Evolutionary conservation across 1,284 basidiomycete genomes (phyloP).

Genomic region (Anthracocystis panici-leucophaei): DNA sequence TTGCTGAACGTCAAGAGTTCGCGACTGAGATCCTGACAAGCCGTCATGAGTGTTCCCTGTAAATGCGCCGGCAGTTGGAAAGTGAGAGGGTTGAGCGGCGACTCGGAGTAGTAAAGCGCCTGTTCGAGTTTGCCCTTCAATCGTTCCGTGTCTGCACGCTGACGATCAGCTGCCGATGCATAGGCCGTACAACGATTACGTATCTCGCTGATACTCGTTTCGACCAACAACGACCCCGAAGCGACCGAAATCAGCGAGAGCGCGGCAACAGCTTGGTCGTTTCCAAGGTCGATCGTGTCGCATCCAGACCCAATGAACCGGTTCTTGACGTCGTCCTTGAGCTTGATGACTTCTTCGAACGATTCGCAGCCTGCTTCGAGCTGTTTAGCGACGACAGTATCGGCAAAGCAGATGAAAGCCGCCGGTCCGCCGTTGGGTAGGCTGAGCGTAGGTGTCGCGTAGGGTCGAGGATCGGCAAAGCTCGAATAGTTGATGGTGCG

Average conservation of each 20-base stretch:
- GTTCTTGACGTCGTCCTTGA: constrained; percentile 64
- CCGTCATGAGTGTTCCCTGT: constrained; percentile 80
- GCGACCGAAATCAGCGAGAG: constrained; percentile 64
- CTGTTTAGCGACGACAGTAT: constrained; percentile 57
- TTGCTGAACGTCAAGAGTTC: constrained; percentile 69
- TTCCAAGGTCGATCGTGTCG: constrained; percentile 28
- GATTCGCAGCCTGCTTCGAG: constrained; percentile 35
- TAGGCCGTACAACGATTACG: constrained; percentile 33
- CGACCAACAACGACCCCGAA: constrained; percentile 60
- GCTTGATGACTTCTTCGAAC: constrained; percentile 69
- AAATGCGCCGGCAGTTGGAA: constrained; percentile 84
- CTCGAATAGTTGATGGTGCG: constrained; percentile 30
- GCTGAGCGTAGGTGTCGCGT: constrained; percentile 54
- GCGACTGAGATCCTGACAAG: constrained; percentile 77
- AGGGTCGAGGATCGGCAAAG: constrained; percentile 58
- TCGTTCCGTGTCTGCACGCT: constrained; percentile 70
- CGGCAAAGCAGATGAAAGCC: constrained; percentile 61
- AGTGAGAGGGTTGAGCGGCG: constrained; percentile 81
- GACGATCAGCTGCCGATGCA: constrained; percentile 32
- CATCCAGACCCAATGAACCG: constrained; percentile 66
- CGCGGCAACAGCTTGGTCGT: constrained; percentile 28
- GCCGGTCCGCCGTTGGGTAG: constrained; percentile 61
- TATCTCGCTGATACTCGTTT: constrained; percentile 44
- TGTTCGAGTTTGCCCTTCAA: constrained; percentile 88
- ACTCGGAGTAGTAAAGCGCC: constrained; percentile 83